Base-by-base conservation (phyloP, 768 basidiomycete genomes). In the Tricholoma saponaceum region DNA sequence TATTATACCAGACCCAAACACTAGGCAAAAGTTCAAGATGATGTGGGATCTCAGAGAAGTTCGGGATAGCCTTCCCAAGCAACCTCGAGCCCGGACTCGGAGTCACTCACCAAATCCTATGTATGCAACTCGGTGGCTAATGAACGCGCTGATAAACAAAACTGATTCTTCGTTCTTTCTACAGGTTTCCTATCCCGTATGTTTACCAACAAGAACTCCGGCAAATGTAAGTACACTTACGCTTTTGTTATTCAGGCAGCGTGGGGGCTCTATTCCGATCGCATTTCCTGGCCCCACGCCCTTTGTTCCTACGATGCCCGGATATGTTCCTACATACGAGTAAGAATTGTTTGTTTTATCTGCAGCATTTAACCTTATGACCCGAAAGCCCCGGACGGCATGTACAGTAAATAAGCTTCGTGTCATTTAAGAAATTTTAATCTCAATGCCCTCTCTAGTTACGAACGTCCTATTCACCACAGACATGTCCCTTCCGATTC, bases 21-120 rank as follows among this genome's bases (percentile, higher is more conserved):
- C 18, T 28, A 28, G 37, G 3, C 16, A 14, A 30, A 14, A 28
- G 28, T 51, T 22, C 66, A 71, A 69, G 58, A 76, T 74, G 75
- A 77, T 77, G 77, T 77, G 76, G 76, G 72, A 75, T 66, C 66
- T 71, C 22, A 58, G 62, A 23, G 62, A 66, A 58, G 59, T 67
- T 41, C 63, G 62, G 33, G 64, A 62, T 43, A 65, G 61, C 39
- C 69, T 67, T n/a, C 66, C 64, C 51, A 61, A 68, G 14, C 64
- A 64, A 14, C 64, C 68, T 49, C 1, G 12, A n/a, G n/a, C n/a
- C n/a, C n/a, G n/a, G n/a, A n/a, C n/a, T 5, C 22, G 44, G 14
- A 46, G 44, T 13, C 44, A 25, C 14, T 46, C 44, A 25, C 44
- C 44, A 12, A 46, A 46, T 7, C 22, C 23, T 23, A 4, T 46